phyloP scores from a whole-genome alignment of 176 grass and related monocot species.

The Oryza glaberrima region DNA sequence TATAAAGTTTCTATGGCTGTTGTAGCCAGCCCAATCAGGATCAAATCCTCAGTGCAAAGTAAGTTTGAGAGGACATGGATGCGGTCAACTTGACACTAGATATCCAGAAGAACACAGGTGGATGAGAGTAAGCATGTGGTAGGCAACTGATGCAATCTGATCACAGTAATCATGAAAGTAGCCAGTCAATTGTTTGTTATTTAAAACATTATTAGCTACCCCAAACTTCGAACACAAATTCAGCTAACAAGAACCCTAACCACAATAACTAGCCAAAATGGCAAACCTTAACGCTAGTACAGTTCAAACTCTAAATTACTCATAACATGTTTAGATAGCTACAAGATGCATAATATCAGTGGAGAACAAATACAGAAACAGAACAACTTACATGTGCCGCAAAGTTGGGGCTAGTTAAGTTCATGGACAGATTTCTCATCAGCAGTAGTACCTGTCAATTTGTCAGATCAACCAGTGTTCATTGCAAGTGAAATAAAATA shows the following conservation, averaged over 20 bases:
- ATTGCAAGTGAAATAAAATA: neutral
- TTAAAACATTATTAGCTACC: neutral
- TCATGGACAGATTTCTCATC: conserved; percentile 88
- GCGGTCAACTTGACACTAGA: neutral
- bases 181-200: neutral
- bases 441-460: conserved; percentile 76
- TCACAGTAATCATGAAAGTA: neutral
- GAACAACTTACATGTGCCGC: conserved; percentile 74
- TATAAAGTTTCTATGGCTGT: neutral
- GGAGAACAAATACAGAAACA: neutral
- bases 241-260: neutral
- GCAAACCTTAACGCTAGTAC: neutral
- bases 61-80: neutral
- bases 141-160: neutral
- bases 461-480: conserved; percentile 7
- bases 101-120: neutral
- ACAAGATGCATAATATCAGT: neutral
- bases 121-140: neutral
- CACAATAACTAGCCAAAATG: neutral
- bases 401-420: conserved; percentile 84
- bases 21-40: neutral
- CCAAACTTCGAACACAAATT: conserved; percentile 2
- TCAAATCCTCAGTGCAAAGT: neutral
- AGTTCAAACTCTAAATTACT: neutral
- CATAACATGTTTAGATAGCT: neutral